These are phyloP conservation scores for Fusarium xylarioides DNA, from an alignment of 2,329 filamentous ascomycete species.

Conservation along the genomic window DNA sequence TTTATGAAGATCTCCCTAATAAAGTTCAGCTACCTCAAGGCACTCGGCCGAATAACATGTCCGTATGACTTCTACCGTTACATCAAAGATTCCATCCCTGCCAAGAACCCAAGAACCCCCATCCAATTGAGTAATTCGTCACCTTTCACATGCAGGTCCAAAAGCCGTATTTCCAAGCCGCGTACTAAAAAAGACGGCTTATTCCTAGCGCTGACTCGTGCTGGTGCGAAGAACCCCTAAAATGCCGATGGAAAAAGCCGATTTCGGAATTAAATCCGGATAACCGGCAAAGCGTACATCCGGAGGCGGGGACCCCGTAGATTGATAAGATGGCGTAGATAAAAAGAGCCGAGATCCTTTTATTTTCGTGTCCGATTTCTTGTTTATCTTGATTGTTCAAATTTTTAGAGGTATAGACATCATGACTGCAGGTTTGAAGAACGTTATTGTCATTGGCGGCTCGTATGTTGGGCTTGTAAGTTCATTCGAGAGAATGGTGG, in stretches of 20 bases:
- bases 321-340: conserved; percentile 28
- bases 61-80: background rate
- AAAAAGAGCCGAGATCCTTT: background rate
- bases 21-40: accelerated
- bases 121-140: background rate
- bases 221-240: too few species aligned
- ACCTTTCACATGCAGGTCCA: background rate
- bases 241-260: conserved; percentile 12
- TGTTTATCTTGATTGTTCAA: background rate
- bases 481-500: accelerated
- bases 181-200: background rate
- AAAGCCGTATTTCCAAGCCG: background rate
- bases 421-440: conserved; percentile 34
- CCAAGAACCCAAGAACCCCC: background rate
- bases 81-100: background rate
- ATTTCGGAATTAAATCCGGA: conserved; percentile 21
- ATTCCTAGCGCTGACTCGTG: background rate
- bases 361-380: accelerated
- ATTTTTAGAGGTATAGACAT: background rate
- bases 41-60: background rate
- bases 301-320: background rate
- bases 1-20: background rate
- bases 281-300: conserved; percentile 23
- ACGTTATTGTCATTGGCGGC: conserved; percentile 41
- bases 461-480: conserved; percentile 42